Evolutionary conservation across 805 yeast genomes (phyloP).

Genomic region (Candida fluviatilis): DNA sequence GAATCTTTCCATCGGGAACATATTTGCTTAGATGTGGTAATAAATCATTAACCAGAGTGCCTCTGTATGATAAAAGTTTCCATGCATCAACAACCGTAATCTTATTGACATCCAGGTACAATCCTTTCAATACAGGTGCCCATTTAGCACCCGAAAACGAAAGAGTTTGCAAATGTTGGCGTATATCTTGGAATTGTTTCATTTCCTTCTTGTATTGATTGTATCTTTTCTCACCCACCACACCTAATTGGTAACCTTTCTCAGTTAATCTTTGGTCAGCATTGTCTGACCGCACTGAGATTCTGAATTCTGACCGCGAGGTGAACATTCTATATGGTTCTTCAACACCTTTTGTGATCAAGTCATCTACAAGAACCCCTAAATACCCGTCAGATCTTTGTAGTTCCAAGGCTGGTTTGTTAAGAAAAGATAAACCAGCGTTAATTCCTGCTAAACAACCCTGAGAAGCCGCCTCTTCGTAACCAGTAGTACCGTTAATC

Average conservation of each 20-base stretch:
- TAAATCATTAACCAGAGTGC: slow-evolving; percentile 25
- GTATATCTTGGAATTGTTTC: slow-evolving; percentile 40
- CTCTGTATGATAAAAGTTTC: slow-evolving; percentile 62
- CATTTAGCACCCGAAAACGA: slow-evolving; percentile 58
- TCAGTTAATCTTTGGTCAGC: slow-evolving; percentile 84
- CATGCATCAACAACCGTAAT: slow-evolving; percentile 50
- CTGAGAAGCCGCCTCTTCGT: slow-evolving; percentile 98
- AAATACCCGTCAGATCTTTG: slow-evolving; percentile 81
- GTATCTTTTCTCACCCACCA: slow-evolving; percentile 61
- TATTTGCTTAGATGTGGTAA: slow-evolving; percentile 24
- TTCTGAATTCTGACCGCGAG: slow-evolving; percentile 88
- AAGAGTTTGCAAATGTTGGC: slow-evolving; percentile 41
- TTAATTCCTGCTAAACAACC: slow-evolving; percentile 95
- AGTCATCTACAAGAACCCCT: slow-evolving; percentile 91
- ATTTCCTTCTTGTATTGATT: slow-evolving; percentile 40
- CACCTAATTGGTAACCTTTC: slow-evolving; percentile 62
- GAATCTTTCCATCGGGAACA: slow-evolving; percentile 16
- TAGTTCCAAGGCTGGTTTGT: slow-evolving; percentile 45
- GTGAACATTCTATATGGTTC: slow-evolving; percentile 99
- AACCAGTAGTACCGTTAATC: slow-evolving; percentile 97
- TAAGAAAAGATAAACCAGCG: slow-evolving; percentile 63
- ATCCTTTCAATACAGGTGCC: slow-evolving; percentile 46
- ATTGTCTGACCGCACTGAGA: slow-evolving; percentile 88
- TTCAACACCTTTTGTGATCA: slow-evolving; percentile 90
- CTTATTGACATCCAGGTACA: slow-evolving; percentile 46